Base-by-base conservation (phyloP, 2,329 filamentous ascomycete genomes). In the Cryphonectria nitschkei region DNA sequence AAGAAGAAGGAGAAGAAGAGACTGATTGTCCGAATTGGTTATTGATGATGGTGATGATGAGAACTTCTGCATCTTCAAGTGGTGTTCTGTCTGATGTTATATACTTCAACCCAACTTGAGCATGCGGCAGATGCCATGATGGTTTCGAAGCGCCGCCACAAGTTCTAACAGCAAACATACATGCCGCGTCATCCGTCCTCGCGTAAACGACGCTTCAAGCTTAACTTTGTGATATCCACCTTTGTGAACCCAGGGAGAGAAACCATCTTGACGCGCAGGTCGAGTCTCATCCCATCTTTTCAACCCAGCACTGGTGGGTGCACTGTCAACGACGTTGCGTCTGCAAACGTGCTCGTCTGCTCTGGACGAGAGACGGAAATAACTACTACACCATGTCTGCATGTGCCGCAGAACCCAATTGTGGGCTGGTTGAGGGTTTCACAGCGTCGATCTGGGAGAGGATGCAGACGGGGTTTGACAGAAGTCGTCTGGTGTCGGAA, bases 241-340 rank as follows among this genome's bases (percentile, higher is more conserved):
- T 13, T n/a, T 34, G 34, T 37, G 58, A n/a, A n/a, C n/a, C 46
- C 70, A 61, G 54, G 56, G 63, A 32, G 50, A 70, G 67, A 69
- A 70, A 67, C 63, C 26, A 19, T 72, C 70, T 69, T 67, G 70
- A 72, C 29, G 58, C 70, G 63, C 52, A 67, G 41, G 32, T 39
- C 29, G 22, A 61, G 70, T 72, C 70, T 72, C 70, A 72, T 70
- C 70, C 54, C 67, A 69, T 43, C 67, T 72, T 69, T 50, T 56
- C 56, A 37, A 39, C 22, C 61, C 50, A 50, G 19, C n/a, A 52
- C 22, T 34, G 54, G 54, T 68, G 66, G 54, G 61, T 22, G 34
- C 22, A 16, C 34, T 14, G 29, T 66, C 32, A 9, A 56, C 34
- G 34, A 43, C n/a, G 14, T 58, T 37, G 64, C 43, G 64, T 29